Conservation (phyloP, 495 filamentous ascomycete genomes). For the Tuber aestivum region DNA sequence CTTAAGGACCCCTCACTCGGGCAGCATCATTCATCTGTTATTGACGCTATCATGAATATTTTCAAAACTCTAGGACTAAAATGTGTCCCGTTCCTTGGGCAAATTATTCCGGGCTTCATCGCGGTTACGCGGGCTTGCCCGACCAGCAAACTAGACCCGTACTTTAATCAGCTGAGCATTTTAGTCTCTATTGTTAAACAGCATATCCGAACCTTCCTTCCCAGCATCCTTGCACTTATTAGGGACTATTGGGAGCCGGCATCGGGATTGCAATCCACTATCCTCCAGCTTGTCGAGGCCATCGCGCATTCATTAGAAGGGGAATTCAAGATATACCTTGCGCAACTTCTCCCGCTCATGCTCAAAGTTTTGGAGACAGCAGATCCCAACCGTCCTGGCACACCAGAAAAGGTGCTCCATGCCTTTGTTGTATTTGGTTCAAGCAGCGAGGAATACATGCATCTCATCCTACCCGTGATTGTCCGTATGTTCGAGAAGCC, state of each 20-base stretch:
- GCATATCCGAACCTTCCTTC: conserved; percentile 84
- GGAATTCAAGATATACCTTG: conserved; percentile 93
- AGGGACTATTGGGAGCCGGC: conserved; percentile 78
- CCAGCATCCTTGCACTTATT: conserved; percentile 73
- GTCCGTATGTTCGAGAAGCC: conserved; percentile 84
- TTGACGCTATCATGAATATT: conserved; percentile 97
- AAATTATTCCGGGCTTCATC: conserved; percentile 91
- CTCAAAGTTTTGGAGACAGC: conserved; percentile 87
- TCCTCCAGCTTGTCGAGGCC: conserved; percentile 82
- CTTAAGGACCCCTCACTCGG: conserved; percentile 80
- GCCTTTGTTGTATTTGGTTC: conserved; percentile 94
- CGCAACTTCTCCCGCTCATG: conserved; percentile 82
- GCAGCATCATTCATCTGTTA: conserved; percentile 88
- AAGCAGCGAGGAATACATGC: conserved; percentile 97
- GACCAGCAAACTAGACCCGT: conserved; percentile 70
- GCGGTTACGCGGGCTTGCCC: conserved; percentile 73
- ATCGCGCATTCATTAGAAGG: conserved; percentile 90
- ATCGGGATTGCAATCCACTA: conserved; percentile 75
- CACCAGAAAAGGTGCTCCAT: conserved; percentile 83
- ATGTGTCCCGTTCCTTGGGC: conserved; percentile 85
- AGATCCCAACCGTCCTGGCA: conserved; percentile 54
- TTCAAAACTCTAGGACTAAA: conserved; percentile 93
- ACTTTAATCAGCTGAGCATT: conserved; percentile 91
- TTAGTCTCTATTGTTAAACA: conserved; percentile 92
- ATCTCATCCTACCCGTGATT: conserved; percentile 94